phyloP scores from a whole-genome alignment of 768 basidiomycete genomes.

The Collybiopsis luxurians region DNA sequence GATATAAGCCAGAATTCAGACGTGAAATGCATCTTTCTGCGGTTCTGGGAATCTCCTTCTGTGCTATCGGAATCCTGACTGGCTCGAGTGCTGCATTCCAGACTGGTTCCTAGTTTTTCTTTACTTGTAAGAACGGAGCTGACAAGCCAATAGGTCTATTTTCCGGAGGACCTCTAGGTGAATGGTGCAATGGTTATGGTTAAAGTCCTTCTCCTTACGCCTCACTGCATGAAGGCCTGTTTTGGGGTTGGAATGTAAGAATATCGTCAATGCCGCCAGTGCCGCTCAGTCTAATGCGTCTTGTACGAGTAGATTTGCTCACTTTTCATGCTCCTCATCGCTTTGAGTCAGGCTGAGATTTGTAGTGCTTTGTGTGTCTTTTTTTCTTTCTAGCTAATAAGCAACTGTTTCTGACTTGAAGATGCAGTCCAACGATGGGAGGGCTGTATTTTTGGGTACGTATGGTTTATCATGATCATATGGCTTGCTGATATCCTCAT shows the following conservation, averaged over 20 bases:
- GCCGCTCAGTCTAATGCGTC: too few relatives aligned
- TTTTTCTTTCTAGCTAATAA: neutral
- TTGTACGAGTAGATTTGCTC: conserved; percentile 52
- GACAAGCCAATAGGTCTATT: conserved; percentile 27
- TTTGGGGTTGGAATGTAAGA: conserved; percentile 63
- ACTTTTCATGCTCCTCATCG: conserved; percentile 56
- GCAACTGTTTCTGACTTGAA: neutral
- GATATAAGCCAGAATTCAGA: conserved; percentile 54
- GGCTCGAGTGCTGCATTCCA: conserved; percentile 62
- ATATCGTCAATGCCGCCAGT: too few relatives aligned
- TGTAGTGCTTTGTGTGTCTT: conserved; percentile 52
- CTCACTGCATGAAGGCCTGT: conserved; percentile 29
- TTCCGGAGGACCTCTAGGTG: conserved; percentile 54
- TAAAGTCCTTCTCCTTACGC: neutral
- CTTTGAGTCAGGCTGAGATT: conserved; percentile 54
- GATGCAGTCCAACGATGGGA: conserved; percentile 48
- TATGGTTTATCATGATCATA: too few relatives aligned
- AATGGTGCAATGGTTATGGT: neutral
- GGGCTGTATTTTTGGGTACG: conserved; percentile 65
- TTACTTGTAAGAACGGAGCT: too few relatives aligned
- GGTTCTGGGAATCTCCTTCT: conserved; percentile 58
- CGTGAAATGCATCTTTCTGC: conserved; percentile 59
- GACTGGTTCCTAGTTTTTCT: conserved; percentile 30
- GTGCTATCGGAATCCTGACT: conserved; percentile 57
- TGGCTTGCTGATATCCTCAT: too few relatives aligned